Percentiles rank a stretch among this genome's conserved stretches.
Conservation (phyloP, 2,329 filamentous ascomycete species). For the Penicillium occitanis region DNA sequence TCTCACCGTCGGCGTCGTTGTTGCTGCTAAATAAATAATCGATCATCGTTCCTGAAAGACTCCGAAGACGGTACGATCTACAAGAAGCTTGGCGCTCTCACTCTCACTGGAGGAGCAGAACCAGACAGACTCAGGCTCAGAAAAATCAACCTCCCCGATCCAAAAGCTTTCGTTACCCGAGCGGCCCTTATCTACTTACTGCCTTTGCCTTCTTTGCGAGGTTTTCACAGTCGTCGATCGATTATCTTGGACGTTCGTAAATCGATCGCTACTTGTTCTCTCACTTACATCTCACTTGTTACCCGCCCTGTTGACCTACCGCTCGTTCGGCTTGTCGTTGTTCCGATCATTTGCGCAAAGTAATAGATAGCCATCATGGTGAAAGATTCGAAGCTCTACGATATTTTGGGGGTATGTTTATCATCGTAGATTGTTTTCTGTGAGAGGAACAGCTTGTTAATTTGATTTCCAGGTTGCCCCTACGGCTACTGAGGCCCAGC, state of each 20-base stretch:
- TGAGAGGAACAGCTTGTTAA: background rate
- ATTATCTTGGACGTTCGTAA: background rate
- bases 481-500: constrained; percentile 75
- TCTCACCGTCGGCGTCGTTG: background rate
- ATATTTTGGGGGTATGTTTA: constrained; percentile 47
- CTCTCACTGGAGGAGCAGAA: constrained; percentile 5
- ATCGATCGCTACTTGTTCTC: background rate
- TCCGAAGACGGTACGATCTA: constrained; percentile 13
- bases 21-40: no score
- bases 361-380: constrained; percentile 52
- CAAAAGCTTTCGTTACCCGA: constrained; percentile 7
- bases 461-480: constrained; percentile 63
- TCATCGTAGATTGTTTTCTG: background rate
- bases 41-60: background rate
- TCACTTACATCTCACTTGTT: background rate
- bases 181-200: background rate
- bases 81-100: constrained; percentile 11
- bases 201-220: background rate
- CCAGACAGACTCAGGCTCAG: background rate
- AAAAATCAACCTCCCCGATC: constrained; percentile 2
- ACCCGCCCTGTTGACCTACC: background rate
- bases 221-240: background rate
- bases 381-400: constrained; percentile 53
- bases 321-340: background rate
- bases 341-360: constrained; percentile 9